Base-by-base conservation (phyloP, 2,329 filamentous ascomycete genomes). In the Botrytis elliptica region DNA sequence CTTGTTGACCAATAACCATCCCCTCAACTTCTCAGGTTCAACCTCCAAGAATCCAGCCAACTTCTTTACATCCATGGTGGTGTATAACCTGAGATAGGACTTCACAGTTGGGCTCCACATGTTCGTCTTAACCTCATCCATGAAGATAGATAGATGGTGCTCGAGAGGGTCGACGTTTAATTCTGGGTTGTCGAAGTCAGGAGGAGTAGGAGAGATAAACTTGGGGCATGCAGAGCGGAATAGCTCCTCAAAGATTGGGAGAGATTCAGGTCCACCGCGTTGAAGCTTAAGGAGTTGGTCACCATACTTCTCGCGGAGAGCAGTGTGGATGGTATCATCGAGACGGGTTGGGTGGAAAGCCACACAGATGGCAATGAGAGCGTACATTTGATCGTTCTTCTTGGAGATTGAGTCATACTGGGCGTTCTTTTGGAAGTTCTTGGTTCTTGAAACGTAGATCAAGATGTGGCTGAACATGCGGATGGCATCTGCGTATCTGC, bases 321-420 rank as follows among this genome's bases (percentile, higher is more conserved):
- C 94, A 75, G 94, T 97, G 90, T 99, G 96, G 86, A 99, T 98
- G 82, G 95, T 98, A 88, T 99, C 96, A 83, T 99, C 96, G 80
- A 99, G 90, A 79, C 96, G 91, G 73, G 95, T 98, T 74, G 96
- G 96, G 85, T 97, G 93, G 89, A 99, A 97, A 77, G 96, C 95
- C 74, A 98, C 95, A 85, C 96, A 99, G 86, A 99, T 98, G 84
- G 96, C 95, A 80, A 99, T 97, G 79, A 99, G 90, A 57, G 96
- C 96, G 84, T 98, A 98, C 95, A 99, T 98, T 88, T 99, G 96
- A 84, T 99, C 96, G 85, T 97, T 98, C 91, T 98, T 98, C 92
- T 99, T 99, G 81, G 93, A 95, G 85, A 98, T 98, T 77, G 94
- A 97, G 84, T 99, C 96, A 86, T 97, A 98, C 86, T 97, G 93